Percentiles rank a stretch among this genome's conserved stretches.
phyloP scores from a whole-genome alignment of 805 yeast species.

The Wickerhamiella vanderwaltii region DNA sequence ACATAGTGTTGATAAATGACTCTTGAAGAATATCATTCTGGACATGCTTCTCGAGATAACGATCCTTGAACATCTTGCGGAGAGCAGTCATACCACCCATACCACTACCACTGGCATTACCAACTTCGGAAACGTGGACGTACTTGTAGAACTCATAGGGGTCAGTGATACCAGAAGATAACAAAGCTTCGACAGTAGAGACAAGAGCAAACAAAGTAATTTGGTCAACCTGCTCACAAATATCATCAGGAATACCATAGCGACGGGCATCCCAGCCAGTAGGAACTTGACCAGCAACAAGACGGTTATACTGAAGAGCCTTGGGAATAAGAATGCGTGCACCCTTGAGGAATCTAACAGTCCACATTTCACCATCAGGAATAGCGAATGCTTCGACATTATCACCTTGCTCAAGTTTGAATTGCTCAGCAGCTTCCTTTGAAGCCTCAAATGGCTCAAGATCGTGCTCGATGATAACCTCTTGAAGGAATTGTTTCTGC shows the following conservation, averaged over 20 bases:
- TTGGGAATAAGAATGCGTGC: constrained; percentile 86
- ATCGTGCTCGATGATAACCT: constrained; percentile 92
- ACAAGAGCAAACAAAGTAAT: constrained; percentile 87
- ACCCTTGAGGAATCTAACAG: constrained; percentile 85
- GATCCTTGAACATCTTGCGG: constrained; percentile 94
- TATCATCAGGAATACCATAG: constrained; percentile 92
- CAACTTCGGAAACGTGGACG: constrained; percentile 96
- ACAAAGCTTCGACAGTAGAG: constrained; percentile 87
- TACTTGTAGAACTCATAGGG: constrained; percentile 98
- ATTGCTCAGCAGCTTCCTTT: constrained; percentile 89
- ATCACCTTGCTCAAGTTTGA: constrained; percentile 87
- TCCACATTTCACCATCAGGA: constrained; percentile 81
- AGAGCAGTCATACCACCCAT: constrained; percentile 99
- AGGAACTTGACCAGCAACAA: constrained; percentile 87
- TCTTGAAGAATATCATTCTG: constrained; percentile 97
- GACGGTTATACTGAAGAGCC: constrained; percentile 47
- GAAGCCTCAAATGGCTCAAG: constrained; percentile 92
- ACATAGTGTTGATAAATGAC: constrained; percentile 96
- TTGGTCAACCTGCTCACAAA: constrained; percentile 89
- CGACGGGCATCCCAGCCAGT: constrained; percentile 95
- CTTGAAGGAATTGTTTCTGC: constrained; percentile 87
- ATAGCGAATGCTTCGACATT: constrained; percentile 83
- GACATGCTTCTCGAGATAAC: constrained; percentile 84
- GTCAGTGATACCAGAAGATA: constrained; percentile 90
- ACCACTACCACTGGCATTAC: constrained; percentile 99